These are phyloP conservation scores for Cordyceps farinosa DNA, from an alignment of 2,329 filamentous ascomycete species.

Conservation along the genomic window DNA sequence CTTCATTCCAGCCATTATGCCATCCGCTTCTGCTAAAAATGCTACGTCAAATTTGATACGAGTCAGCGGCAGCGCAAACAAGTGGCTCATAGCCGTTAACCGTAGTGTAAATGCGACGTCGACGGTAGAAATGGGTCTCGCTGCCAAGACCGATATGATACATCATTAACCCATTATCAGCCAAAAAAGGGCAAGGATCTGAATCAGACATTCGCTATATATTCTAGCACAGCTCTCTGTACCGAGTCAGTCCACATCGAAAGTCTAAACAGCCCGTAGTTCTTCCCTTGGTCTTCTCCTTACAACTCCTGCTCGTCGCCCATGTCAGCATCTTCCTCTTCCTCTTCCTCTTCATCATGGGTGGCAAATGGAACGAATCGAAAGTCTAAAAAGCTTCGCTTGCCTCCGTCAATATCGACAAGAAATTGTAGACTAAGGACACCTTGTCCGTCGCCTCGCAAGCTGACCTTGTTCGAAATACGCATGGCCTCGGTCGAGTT, in stretches of 20 bases:
- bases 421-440: conserved; percentile 95
- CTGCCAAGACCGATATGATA: not conserved
- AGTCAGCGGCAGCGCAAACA: not conserved
- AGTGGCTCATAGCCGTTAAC: not conserved
- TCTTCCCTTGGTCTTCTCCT: not conserved
- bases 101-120: not conserved
- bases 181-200: not conserved
- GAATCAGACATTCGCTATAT: not conserved
- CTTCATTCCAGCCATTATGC: not conserved
- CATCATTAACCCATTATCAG: not conserved
- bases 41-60: not conserved
- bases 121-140: not conserved
- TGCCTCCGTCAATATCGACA: conserved; percentile 75
- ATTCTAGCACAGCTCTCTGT: not conserved
- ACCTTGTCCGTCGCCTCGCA: conserved; percentile 82
- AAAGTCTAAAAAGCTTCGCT: conserved; percentile 75
- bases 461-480: conserved; percentile 84
- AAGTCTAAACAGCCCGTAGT: not conserved
- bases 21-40: not conserved
- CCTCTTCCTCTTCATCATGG: conserved; percentile 51
- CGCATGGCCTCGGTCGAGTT: conserved; percentile 90
- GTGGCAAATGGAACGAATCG: conserved; percentile 70
- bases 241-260: conserved; percentile 1
- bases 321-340: conserved; percentile 28
- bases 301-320: conserved; percentile 9